A percentile compares a stretch with the other conserved stretches of the same genome.
Conservation (phyloP, 2,329 filamentous ascomycete species). For the Endocalyx cinctus region DNA sequence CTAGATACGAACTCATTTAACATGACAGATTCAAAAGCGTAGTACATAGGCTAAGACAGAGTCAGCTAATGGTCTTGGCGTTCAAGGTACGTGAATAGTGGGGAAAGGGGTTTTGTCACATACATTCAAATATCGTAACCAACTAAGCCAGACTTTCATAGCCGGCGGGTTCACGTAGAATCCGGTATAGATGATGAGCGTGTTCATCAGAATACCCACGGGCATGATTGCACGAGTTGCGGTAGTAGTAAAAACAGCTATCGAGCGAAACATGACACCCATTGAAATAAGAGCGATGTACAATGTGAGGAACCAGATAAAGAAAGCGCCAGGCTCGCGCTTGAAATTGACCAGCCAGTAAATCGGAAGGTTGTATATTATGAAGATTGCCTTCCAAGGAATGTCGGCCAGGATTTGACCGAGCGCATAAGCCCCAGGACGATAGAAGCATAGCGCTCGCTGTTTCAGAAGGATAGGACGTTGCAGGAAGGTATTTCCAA, state of each 20-base stretch:
- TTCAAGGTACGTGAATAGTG: too few species aligned
- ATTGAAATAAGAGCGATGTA: conserved; percentile 53
- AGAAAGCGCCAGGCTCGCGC: conserved; percentile 55
- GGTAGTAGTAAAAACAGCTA: conserved; percentile 55
- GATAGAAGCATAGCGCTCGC: conserved; percentile 31
- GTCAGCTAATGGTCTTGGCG: too few species aligned
- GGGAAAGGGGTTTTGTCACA: too few species aligned
- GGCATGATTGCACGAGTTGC: conserved; percentile 35
- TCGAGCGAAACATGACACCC: conserved; percentile 63
- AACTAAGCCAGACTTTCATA: conserved; percentile 59
- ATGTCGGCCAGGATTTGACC: conserved; percentile 28
- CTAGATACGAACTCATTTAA: conserved; percentile 15
- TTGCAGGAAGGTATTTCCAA: conserved; percentile 30
- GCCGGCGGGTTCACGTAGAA: conserved; percentile 35
- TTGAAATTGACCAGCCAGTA: conserved; percentile 36
- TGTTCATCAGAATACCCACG: conserved; percentile 37
- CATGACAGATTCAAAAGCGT: conserved; percentile 15
- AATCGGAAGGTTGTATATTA: conserved; percentile 35
- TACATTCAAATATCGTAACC: conserved; percentile 65
- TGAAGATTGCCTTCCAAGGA: conserved; percentile 32
- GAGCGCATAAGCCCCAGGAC: conserved; percentile 14
- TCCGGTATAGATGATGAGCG: conserved; percentile 44
- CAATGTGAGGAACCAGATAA: conserved; percentile 59
- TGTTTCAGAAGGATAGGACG: conserved; percentile 22
- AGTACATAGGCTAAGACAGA: conserved; percentile 12